Evolutionary conservation across 305 asterid genomes (phyloP).

Genomic region (Solanum chacoense): DNA sequence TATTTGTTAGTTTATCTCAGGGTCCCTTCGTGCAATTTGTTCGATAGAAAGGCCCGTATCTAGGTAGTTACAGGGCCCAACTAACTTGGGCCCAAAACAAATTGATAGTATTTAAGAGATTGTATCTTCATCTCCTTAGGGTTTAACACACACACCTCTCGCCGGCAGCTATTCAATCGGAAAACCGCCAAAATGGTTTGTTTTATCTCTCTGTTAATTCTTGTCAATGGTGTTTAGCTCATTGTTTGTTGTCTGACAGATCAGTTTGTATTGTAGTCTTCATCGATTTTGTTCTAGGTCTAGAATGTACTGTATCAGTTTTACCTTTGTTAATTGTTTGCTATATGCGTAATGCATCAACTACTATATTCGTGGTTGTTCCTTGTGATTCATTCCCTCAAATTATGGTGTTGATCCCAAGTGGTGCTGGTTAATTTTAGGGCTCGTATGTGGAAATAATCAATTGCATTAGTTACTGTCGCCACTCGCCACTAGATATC

Average conservation of each 20-base stretch:
- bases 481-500: not conserved
- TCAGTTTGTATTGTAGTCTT: not conserved
- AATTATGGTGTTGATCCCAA: not conserved
- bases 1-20: not conserved
- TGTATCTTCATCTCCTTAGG: not conserved
- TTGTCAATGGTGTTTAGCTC: not conserved
- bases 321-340: not conserved
- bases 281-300: not conserved
- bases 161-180: not conserved
- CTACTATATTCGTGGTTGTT: not conserved
- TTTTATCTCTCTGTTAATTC: not conserved
- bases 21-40: not conserved
- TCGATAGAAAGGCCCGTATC: not conserved
- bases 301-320: not conserved
- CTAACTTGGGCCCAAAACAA: not conserved
- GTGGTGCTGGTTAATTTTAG: not conserved
- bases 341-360: not conserved
- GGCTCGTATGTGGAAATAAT: not conserved
- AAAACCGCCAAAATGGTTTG: not conserved
- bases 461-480: not conserved
- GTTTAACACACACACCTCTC: not conserved
- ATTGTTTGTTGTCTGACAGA: not conserved
- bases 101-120: not conserved
- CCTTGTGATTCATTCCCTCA: not conserved
- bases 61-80: not conserved